These are phyloP conservation scores for Trichoderma sp. DNA, from an alignment of 2,329 filamentous ascomycete species.

Conservation along the genomic window DNA sequence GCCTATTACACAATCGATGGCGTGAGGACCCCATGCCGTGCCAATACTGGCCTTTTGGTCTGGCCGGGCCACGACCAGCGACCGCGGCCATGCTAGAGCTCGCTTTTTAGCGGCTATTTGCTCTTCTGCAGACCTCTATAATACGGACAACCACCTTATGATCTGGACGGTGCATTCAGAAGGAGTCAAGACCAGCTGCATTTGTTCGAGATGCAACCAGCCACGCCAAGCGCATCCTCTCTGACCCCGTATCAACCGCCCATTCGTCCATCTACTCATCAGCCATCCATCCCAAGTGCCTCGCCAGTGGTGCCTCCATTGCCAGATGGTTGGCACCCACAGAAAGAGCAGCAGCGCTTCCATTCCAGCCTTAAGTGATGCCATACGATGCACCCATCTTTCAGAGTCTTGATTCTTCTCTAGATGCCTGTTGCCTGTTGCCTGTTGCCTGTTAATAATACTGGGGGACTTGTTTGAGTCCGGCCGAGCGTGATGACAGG, in stretches of 20 bases:
- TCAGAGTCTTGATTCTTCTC: too few relatives aligned
- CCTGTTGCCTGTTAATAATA: too few relatives aligned
- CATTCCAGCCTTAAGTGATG: too few relatives aligned
- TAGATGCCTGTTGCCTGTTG: too few relatives aligned
- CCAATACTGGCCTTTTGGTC: neutral
- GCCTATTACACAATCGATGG: constrained; percentile 29
- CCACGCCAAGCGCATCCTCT: constrained; percentile 17
- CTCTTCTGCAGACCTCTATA: neutral
- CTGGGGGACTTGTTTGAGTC: too few relatives aligned
- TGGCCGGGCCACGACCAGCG: neutral
- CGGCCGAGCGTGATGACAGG: too few relatives aligned
- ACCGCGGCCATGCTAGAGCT: neutral
- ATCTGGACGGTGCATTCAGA: neutral
- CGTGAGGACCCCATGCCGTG: constrained; percentile 27
- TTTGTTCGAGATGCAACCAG: constrained; percentile 17
- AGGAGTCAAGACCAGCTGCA: constrained; percentile 17
- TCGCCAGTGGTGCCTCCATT: neutral
- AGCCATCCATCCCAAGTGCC: neutral
- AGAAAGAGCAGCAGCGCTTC: too few relatives aligned
- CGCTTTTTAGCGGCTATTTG: constrained; percentile 2
- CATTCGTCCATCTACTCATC: neutral
- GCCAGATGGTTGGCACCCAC: neutral
- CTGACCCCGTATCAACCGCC: neutral
- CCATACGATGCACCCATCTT: too few relatives aligned
- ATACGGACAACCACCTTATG: neutral